Evolutionary conservation across 805 yeast genomes (phyloP).

Genomic region (Pichia thaimueangensis): DNA sequence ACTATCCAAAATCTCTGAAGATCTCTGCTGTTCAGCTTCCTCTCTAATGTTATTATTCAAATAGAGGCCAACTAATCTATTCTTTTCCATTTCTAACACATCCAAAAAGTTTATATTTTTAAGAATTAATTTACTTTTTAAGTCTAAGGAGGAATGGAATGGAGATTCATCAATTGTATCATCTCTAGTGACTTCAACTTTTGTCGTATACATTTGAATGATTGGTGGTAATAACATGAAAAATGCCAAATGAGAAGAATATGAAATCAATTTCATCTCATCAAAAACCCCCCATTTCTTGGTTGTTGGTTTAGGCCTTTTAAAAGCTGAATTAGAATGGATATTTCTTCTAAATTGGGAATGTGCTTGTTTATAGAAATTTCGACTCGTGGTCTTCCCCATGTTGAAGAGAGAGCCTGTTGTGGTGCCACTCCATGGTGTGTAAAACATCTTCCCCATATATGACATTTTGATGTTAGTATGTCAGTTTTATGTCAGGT

Average conservation of each 20-base stretch:
- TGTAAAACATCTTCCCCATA: neutral
- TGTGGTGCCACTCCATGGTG: neutral
- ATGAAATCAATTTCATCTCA: conserved; percentile 26
- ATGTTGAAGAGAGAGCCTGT: neutral
- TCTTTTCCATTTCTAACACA: conserved; percentile 1
- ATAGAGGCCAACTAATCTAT: conserved; percentile 4
- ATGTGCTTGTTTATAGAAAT: neutral
- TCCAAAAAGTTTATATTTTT: conserved; percentile 5
- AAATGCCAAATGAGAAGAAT: conserved; percentile 28
- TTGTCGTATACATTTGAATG: conserved; percentile 24
- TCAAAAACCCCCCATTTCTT: conserved; percentile 23
- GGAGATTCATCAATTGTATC: conserved; percentile 20
- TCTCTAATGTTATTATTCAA: neutral
- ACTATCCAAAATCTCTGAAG: neutral
- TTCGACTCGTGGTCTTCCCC: neutral
- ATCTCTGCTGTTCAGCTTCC: neutral
- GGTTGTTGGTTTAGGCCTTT: conserved; percentile 10
- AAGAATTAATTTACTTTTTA: neutral
- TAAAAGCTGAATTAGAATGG: conserved; percentile 1
- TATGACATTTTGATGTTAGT: neutral
- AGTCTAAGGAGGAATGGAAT: neutral
- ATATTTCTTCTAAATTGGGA: conserved; percentile 4
- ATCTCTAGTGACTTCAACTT: conserved; percentile 26
- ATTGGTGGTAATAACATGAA: conserved; percentile 26
- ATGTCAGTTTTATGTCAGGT: neutral